These are phyloP conservation scores for Pycnococcus provasolii DNA, from an alignment of 139 green algal species.

Conservation along the genomic window DNA sequence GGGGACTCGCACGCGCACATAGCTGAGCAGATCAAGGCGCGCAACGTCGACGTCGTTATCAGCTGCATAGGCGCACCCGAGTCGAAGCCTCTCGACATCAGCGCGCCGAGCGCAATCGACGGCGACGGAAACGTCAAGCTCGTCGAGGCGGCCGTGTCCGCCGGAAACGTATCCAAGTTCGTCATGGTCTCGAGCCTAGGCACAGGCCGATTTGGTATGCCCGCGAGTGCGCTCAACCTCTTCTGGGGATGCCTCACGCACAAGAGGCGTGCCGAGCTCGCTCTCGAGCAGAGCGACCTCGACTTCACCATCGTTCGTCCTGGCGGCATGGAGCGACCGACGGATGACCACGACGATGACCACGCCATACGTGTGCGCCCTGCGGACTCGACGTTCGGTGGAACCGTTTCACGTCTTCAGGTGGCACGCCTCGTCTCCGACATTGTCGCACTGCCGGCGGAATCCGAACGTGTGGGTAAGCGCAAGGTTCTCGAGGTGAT, in stretches of 20 bases:
- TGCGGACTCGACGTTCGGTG: constrained; percentile 64
- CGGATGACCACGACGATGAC: constrained; percentile 75
- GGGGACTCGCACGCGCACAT: no score
- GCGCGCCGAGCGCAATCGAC: no score
- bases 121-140: constrained; percentile 53
- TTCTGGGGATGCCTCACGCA: constrained; percentile 76
- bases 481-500: constrained; percentile 87
- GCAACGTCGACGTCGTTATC: no score
- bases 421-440: constrained; percentile 21
- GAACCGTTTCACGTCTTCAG: constrained; percentile 61
- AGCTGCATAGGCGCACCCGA: no score
- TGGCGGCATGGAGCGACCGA: constrained; percentile 78
- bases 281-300: constrained; percentile 66
- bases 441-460: not conserved
- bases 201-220: constrained; percentile 71
- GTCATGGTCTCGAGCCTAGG: constrained; percentile 73
- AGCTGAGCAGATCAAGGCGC: no score
- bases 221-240: constrained; percentile 41
- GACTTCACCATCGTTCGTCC: constrained; percentile 78
- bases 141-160: constrained; percentile 47
- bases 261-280: constrained; percentile 74
- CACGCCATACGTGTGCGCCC: constrained; percentile 66
- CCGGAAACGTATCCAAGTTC: constrained; percentile 58
- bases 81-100: no score
- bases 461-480: constrained; percentile 28